Base-by-base conservation (phyloP, 371 early-diverging fungal genomes). In the Mortierella sp. region DNA sequence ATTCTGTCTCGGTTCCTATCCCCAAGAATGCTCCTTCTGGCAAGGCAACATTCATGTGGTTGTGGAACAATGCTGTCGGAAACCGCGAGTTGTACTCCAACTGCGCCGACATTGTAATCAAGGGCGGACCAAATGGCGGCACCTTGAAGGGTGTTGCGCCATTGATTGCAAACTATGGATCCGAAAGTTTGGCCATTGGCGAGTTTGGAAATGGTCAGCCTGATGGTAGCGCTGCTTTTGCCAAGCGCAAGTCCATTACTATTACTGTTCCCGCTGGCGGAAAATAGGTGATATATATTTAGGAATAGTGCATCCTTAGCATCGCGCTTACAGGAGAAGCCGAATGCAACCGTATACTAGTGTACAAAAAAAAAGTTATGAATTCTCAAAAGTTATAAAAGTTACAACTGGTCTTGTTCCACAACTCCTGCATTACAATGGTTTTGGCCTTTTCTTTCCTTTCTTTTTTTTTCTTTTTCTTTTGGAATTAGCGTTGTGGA, bases 31-130 rank as follows among this genome's bases (percentile, higher is more conserved):
- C 88, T 35, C 92, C 91, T 14, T 51, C 85, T 2, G 84, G 83
- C 22, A 63, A 71, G 20, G 89, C 84, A 2, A 66, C 85, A 12
- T 88, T 93, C 66, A 85, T 89, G 12, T 93, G 93, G 93, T 62
- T 88, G 0, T 93, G 91, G 90, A 84, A 87, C 62, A 91, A 90
- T 66, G 71, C 88, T 22, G 66, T 78, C 11, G 93, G 91, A 11
- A 87, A 90, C 77, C 89, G 91, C 39, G 93, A 92, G 85, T 88
- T 87, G 57, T 94, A 94, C 85, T 87, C 88, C 84, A 89, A 89
- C 83, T 93, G 94, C 70, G 89, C 89, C 24, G 93, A 93, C 68
- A 84, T 93, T 35, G 70, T 67, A 12, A 86, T 93, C 64, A 37
- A 70, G 18, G 87, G 88, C 10, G 62, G 62, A 6, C 39, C 54